Base-by-base conservation (phyloP, 2,329 filamentous ascomycete genomes). In the Fusarium setosum region DNA sequence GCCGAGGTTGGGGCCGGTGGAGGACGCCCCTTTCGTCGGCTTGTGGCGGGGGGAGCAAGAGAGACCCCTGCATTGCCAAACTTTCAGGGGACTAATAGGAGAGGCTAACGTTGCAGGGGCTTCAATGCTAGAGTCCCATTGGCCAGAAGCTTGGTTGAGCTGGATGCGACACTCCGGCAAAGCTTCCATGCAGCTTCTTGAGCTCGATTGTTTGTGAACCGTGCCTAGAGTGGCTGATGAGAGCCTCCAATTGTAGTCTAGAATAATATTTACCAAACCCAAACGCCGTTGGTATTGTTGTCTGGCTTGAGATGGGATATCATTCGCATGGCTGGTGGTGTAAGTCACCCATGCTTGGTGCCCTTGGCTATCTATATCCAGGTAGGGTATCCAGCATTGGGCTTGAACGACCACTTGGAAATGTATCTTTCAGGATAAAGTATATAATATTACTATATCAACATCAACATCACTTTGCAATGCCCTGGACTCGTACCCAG, bases 111-210 rank as follows among this genome's bases (percentile, higher is more conserved):
- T 17, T 40, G 23, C 38, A 55, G 42, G 47, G 51, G 51, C 37
- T 60, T 52, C 13, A 40, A 40, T 45, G n/a, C 32, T 31, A 49
- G 38, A 63, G 15, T 23, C 35, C 24, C n/a, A 62, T 80, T 79
- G 0, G 87, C 85, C 32, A 21, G 11, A 35, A 12, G 6, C 18
- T 31, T 20, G 0, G 84, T 88, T 67, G 79, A 84, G 15, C 72
- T 73, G 17, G 88, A 88, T 76, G 86, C 26, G 26, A 29, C 9
- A 29, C 26, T 29, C 26, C n/a, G 12, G 9, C 26, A 29, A 29
- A 29, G 18, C 37, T 21, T 40, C 37, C 10, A 21, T 21, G 18
- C 38, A 41, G 15, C 38, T 13, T 23, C 11, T 29, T 9, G 11
- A 44, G 34, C 37, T 8, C 10, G 13, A 23, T 41, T 52, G 10